Evolutionary conservation across 345 rosid species (phyloP).

Genomic region (Dimocarpus longan): DNA sequence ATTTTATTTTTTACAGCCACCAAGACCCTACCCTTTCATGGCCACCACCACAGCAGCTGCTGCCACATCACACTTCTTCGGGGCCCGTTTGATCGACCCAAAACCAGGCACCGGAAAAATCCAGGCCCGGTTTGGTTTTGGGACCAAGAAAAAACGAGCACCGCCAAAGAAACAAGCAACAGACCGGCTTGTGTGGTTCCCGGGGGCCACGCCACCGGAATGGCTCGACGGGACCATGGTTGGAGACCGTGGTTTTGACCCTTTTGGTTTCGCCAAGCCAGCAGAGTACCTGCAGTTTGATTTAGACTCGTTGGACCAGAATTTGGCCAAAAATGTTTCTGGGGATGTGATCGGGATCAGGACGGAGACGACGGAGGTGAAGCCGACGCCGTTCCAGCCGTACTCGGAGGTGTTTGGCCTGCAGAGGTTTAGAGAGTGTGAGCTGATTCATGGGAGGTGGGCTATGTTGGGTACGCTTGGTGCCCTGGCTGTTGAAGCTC

Average conservation of each 20-base stretch:
- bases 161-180: slow-evolving; percentile 34
- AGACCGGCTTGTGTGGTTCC: slow-evolving; percentile 73
- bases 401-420: slow-evolving; percentile 82
- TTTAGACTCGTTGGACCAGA: slow-evolving; percentile 81
- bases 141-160: slow-evolving; percentile 46
- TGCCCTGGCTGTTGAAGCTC: slow-evolving; percentile 64
- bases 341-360: slow-evolving; percentile 69
- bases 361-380: slow-evolving; percentile 48
- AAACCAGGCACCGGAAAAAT: slow-evolving; percentile 37
- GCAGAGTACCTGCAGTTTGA: slow-evolving; percentile 88
- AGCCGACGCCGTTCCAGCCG: slow-evolving; percentile 88
- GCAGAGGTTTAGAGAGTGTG: slow-evolving; percentile 90
- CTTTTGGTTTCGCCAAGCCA: slow-evolving; percentile 82
- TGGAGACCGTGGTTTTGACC: slow-evolving; percentile 92
- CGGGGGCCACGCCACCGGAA: slow-evolving; percentile 64
- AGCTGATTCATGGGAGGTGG: slow-evolving; percentile 92
- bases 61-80: slow-evolving; percentile 56
- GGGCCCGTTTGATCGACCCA: slow-evolving; percentile 41
- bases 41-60: slow-evolving; percentile 50
- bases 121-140: slow-evolving; percentile 63
- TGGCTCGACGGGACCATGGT: slow-evolving; percentile 85
- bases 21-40: slow-evolving; percentile 21
- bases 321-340: slow-evolving; percentile 76
- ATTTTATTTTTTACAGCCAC: background rate
- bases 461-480: slow-evolving; percentile 87